These are phyloP conservation scores for Penicillium canescens DNA, from an alignment of 495 filamentous ascomycete species.

Conservation along the genomic window DNA sequence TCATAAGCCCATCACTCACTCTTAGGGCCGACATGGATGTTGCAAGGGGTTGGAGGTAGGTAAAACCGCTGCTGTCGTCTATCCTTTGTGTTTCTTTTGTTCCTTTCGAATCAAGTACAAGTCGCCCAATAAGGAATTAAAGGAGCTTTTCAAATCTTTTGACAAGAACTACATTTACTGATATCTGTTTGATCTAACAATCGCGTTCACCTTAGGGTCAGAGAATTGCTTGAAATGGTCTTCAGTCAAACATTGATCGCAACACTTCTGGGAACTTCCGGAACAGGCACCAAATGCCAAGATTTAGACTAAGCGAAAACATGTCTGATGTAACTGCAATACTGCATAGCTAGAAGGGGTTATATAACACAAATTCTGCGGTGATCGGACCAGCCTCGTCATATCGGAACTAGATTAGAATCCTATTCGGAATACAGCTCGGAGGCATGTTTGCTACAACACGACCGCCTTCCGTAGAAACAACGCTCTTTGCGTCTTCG, in stretches of 20 bases:
- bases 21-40: neutral
- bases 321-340: neutral
- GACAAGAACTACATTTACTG: neutral
- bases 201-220: neutral
- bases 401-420: neutral
- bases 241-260: neutral
- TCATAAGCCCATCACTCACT: constrained; percentile 4
- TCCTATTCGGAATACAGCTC: neutral
- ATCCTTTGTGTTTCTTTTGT: neutral
- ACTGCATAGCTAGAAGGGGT: neutral
- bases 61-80: neutral
- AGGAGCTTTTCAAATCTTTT: neutral
- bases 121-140: neutral
- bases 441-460: neutral
- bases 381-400: neutral
- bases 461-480: neutral
- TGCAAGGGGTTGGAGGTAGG: neutral
- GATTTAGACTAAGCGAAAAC: neutral
- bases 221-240: neutral
- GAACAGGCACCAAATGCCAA: neutral
- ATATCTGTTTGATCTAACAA: too few species aligned
- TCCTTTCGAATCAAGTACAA: neutral
- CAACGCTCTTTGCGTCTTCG: neutral
- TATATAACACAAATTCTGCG: neutral
- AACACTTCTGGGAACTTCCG: neutral